These are phyloP conservation scores for Trichoderma sp. DNA, from an alignment of 2,329 filamentous ascomycete species.

Conservation along the genomic window DNA sequence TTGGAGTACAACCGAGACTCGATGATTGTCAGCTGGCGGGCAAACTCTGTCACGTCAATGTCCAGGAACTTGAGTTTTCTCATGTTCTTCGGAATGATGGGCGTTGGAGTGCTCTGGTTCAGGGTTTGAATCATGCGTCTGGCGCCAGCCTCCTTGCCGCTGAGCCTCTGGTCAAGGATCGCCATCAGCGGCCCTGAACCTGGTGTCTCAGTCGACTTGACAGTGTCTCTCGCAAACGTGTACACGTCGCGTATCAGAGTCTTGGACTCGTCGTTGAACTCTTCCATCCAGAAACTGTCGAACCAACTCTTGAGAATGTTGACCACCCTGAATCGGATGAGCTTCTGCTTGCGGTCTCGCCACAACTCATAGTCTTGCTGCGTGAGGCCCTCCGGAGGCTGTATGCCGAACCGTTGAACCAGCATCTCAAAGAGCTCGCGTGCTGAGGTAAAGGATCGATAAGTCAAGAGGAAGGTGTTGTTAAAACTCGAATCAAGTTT, in stretches of 20 bases:
- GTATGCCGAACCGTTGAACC: slow-evolving; percentile 87
- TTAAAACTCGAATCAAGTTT: slow-evolving; percentile 95
- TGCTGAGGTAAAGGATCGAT: slow-evolving; percentile 90
- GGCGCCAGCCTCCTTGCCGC: slow-evolving; percentile 81
- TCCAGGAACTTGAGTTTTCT: slow-evolving; percentile 99
- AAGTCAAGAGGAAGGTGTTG: slow-evolving; percentile 95
- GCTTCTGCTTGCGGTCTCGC: slow-evolving; percentile 93
- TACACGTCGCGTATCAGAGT: slow-evolving; percentile 86
- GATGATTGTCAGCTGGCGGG: slow-evolving; percentile 95
- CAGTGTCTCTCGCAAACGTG: slow-evolving; percentile 85
- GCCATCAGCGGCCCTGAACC: slow-evolving; percentile 82
- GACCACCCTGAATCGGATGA: slow-evolving; percentile 92
- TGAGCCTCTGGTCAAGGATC: slow-evolving; percentile 83
- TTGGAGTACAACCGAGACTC: slow-evolving; percentile 94
- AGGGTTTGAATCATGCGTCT: slow-evolving; percentile 86
- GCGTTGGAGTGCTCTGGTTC: slow-evolving; percentile 76
- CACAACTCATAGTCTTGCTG: slow-evolving; percentile 79
- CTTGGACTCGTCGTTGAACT: slow-evolving; percentile 78
- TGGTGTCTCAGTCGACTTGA: slow-evolving; percentile 91
- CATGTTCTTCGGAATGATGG: slow-evolving; percentile 98
- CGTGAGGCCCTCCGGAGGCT: slow-evolving; percentile 80
- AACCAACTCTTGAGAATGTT: slow-evolving; percentile 99
- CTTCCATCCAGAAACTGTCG: slow-evolving; percentile 99
- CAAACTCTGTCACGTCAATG: slow-evolving; percentile 94
- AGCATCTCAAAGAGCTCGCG: slow-evolving; percentile 90